phyloP scores from a whole-genome alignment of 2,329 filamentous ascomycete genomes.

The Lachnellula occidentalis region DNA sequence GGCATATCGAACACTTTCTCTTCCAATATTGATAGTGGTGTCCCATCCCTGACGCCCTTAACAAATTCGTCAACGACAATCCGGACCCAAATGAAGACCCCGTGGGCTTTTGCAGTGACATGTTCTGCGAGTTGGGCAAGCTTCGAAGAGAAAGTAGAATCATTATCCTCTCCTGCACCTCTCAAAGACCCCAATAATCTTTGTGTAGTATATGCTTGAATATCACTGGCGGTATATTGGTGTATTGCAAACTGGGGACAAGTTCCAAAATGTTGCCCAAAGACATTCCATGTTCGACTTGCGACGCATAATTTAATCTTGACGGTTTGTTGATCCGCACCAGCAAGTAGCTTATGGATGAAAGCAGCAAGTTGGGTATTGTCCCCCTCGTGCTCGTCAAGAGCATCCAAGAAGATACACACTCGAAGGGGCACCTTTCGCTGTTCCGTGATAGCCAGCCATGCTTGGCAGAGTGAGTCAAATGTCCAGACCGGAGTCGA shows the following conservation, averaged over 20 bases:
- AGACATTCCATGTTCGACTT: slow-evolving; percentile 1
- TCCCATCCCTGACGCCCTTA: slow-evolving; percentile 13
- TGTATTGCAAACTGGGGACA: slow-evolving; percentile 1
- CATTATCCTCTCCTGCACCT: not conserved
- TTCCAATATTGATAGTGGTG: slow-evolving; percentile 4
- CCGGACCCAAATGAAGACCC: slow-evolving; percentile 6
- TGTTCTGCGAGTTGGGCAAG: not conserved
- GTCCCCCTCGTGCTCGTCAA: slow-evolving; percentile 5
- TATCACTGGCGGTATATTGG: not conserved
- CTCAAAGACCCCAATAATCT: not conserved
- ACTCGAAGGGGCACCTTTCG: not conserved
- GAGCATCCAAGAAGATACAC: slow-evolving; percentile 5
- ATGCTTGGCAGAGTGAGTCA: not conserved
- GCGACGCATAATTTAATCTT: slow-evolving; percentile 1
- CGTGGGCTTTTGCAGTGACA: not conserved
- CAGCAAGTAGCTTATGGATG: not conserved
- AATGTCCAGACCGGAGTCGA: not conserved
- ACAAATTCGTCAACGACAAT: slow-evolving; percentile 2
- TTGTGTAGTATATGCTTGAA: not conserved
- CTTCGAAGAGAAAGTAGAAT: not conserved
- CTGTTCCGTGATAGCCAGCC: not conserved
- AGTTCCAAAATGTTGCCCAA: not conserved
- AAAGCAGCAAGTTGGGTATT: not conserved
- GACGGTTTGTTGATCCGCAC: not conserved
- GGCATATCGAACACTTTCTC: slow-evolving; percentile 10